These are phyloP conservation scores for Kwoniella mangroviensis DNA, from an alignment of 768 basidiomycete genomes.

Conservation along the genomic window DNA sequence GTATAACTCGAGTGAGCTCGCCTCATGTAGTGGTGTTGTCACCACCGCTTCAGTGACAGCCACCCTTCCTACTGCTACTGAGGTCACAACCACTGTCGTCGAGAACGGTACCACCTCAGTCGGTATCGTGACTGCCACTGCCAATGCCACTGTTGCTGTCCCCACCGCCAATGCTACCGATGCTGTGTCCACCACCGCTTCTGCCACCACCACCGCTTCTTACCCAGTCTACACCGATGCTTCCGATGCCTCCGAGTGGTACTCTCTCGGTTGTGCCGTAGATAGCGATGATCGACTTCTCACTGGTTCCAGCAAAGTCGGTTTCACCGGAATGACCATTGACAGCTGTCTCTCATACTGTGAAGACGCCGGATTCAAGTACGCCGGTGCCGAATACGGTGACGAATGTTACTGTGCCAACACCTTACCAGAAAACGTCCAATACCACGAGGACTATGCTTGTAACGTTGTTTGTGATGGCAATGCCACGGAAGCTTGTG, in stretches of 20 bases:
- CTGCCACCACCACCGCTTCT: conserved; percentile 29
- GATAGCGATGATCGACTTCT: conserved; percentile 44
- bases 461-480: conserved; percentile 54
- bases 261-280: conserved; percentile 54
- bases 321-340: conserved; percentile 47
- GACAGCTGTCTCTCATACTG: conserved; percentile 54
- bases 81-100: conserved; percentile 12
- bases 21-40: conserved; percentile 12
- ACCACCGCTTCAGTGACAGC: conserved; percentile 22
- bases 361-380: conserved; percentile 53
- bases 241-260: conserved; percentile 51
- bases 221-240: conserved; percentile 31
- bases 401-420: conserved; percentile 57
- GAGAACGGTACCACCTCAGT: conserved; percentile 12
- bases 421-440: conserved; percentile 33
- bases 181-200: conserved; percentile 20
- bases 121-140: conserved; percentile 11
- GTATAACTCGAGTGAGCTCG: conserved; percentile 35
- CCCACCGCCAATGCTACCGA: conserved; percentile 14
- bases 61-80: conserved; percentile 12
- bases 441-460: conserved; percentile 34
- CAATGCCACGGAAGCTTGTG: conserved; percentile 54
- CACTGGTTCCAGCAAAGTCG: conserved; percentile 18
- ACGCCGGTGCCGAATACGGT: conserved; percentile 56
- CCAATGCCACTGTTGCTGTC: conserved; percentile 21